These are phyloP conservation scores for Alternaria solani DNA, from an alignment of 2,329 filamentous ascomycete genomes.

Conservation along the genomic window DNA sequence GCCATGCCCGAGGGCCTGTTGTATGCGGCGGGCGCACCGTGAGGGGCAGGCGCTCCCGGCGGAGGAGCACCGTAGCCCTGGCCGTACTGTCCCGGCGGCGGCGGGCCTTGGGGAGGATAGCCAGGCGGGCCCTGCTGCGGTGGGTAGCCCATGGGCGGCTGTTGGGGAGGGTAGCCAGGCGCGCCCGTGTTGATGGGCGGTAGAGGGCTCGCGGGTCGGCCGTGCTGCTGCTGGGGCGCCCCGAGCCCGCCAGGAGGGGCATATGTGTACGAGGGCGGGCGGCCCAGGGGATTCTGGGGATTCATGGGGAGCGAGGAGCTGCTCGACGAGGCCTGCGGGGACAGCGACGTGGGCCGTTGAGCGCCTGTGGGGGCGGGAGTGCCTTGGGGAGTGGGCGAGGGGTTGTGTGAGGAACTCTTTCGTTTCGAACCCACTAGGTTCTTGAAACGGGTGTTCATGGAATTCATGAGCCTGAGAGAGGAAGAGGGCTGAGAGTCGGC, in stretches of 20 bases:
- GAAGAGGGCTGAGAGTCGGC: constrained; percentile 25
- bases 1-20: constrained; percentile 46
- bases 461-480: constrained; percentile 68
- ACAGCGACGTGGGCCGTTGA: constrained; percentile 51
- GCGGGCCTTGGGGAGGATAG: constrained; percentile 51
- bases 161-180: constrained; percentile 53
- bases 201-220: constrained; percentile 63
- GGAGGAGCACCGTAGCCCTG: constrained; percentile 39
- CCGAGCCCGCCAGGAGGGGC: constrained; percentile 52
- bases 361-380: constrained; percentile 49
- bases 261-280: constrained; percentile 71
- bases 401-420: constrained; percentile 67
- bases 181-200: constrained; percentile 65
- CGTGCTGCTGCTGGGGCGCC: constrained; percentile 47
- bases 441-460: constrained; percentile 81
- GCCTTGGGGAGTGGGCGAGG: constrained; percentile 43
- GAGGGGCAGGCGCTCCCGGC: constrained; percentile 39
- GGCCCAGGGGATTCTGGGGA: constrained; percentile 62
- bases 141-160: constrained; percentile 51
- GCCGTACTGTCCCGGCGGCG: constrained; percentile 39
- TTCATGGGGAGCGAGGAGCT: constrained; percentile 62
- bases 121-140: constrained; percentile 51
- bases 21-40: constrained; percentile 44
- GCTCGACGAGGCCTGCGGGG: constrained; percentile 50
- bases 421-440: constrained; percentile 83